Conservation (phyloP, 164 flowering plant species). For the Santalum album region DNA sequence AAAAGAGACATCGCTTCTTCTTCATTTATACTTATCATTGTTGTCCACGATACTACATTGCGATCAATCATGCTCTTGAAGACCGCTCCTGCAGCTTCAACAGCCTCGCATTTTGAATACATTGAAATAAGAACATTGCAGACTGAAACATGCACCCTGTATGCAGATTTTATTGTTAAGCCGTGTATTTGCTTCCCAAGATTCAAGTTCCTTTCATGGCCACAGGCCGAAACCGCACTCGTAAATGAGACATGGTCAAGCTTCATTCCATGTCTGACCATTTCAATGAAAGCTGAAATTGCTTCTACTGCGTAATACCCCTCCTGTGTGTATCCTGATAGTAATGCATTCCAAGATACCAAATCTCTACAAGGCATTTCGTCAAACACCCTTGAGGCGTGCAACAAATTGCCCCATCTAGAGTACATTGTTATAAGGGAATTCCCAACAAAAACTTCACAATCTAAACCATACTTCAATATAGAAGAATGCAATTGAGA, state of each 20-base stretch:
- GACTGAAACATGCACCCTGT: slow-evolving; percentile 44
- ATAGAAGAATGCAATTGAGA: slow-evolving; percentile 49
- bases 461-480: slow-evolving; percentile 39
- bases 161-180: slow-evolving; percentile 46
- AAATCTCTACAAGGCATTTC: slow-evolving; percentile 57
- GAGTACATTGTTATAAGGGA: slow-evolving; percentile 65
- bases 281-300: slow-evolving; percentile 35
- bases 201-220: slow-evolving; percentile 49
- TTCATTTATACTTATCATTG: slow-evolving; percentile 59
- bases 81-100: slow-evolving; percentile 43
- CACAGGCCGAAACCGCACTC: slow-evolving; percentile 65
- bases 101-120: slow-evolving; percentile 54
- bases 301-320: slow-evolving; percentile 52
- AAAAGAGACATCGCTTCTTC: slow-evolving; percentile 48
- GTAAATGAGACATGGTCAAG: slow-evolving; percentile 73
- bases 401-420: slow-evolving; percentile 31
- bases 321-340: slow-evolving; percentile 69
- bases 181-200: slow-evolving; percentile 66
- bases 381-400: slow-evolving; percentile 54
- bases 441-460: slow-evolving; percentile 72
- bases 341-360: slow-evolving; percentile 80
- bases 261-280: slow-evolving; percentile 48
- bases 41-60: slow-evolving; percentile 87
- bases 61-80: slow-evolving; percentile 51
- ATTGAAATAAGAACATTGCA: slow-evolving; percentile 64